Evolutionary conservation across 2,329 filamentous ascomycete species (phyloP).

Genomic region (Talaromyces sp.): DNA sequence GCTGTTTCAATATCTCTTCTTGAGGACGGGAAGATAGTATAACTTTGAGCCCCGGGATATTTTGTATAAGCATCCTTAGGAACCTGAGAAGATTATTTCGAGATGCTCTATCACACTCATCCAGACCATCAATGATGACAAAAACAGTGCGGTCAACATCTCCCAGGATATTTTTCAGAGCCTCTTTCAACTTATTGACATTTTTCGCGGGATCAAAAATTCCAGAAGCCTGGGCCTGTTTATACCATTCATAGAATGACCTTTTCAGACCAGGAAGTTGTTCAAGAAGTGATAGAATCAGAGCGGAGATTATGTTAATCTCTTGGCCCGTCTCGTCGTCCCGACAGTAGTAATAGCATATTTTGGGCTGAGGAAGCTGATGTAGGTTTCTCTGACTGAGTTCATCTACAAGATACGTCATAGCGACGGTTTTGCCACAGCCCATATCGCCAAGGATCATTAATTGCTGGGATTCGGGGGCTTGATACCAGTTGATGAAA

Average conservation of each 20-base stretch:
- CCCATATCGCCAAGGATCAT: constrained; percentile 16
- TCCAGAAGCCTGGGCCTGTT: constrained; percentile 12
- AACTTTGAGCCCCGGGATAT: constrained; percentile 12
- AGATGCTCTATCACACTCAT: constrained; percentile 22
- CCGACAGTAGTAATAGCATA: constrained; percentile 25
- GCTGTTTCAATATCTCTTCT: constrained; percentile 14
- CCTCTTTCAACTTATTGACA: constrained; percentile 13
- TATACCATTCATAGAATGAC: constrained; percentile 15
- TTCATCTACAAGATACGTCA: constrained; percentile 14
- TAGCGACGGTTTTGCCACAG: constrained; percentile 15
- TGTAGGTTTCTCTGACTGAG: constrained; percentile 12
- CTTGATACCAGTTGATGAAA: constrained; percentile 14
- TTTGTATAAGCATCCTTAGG: constrained; percentile 5
- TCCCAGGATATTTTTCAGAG: constrained; percentile 12
- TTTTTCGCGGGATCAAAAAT: constrained; percentile 12
- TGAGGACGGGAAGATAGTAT: constrained; percentile 15
- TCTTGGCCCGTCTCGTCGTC: constrained; percentile 18
- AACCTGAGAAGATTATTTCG: constrained; percentile 13
- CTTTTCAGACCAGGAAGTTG: constrained; percentile 15
- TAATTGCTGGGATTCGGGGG: constrained; percentile 11
- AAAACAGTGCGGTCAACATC: constrained; percentile 14
- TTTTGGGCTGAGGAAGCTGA: constrained; percentile 15
- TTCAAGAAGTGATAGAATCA: constrained; percentile 15
- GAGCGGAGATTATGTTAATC: constrained; percentile 13
- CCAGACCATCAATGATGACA: constrained; percentile 22